Base-by-base conservation (phyloP, 805 yeast genomes). In the Hanseniaspora hatyaiensis region DNA sequence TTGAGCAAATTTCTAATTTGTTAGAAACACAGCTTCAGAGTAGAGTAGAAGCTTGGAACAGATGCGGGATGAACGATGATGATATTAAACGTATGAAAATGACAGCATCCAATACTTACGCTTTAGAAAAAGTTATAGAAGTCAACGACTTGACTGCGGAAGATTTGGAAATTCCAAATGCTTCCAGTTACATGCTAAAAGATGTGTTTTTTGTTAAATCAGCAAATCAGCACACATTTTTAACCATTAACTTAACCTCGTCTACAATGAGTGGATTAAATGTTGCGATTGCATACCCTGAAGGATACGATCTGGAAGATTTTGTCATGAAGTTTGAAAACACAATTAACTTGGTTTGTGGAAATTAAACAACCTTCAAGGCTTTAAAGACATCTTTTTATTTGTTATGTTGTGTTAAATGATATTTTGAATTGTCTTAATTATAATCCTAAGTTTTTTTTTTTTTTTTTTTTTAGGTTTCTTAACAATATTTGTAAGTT, bases 51-150 rank as follows among this genome's bases (percentile, higher is more conserved):
- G 53, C 55, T 2, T 59, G 59, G 58, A 52, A 53, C 26, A 52
- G 50, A 22, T 40, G 38, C 30, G 57, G 57, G 1, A 58, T 57
- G 34, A 55, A 56, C 41, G 64, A 59, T 39, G 58, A 59, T 40
- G 64, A 59, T 41, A 53, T 61, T 13, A 57, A 56, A 43, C 52
- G 58, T 40, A 57, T 59, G 62, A 59, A 55, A 45, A 53, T 52
- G 40, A 23, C 24, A 28, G 54, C 51, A 3, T 50, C 49, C 16
- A 51, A 50, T 47, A 47, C 40, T 29, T 46, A 8, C 19, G 26
- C 5, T 34, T 42, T 29, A 36, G 55, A n/a, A 49, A 55, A 40
- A 13, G 46, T 54, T 9, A 54, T 60, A 29, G 59, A 55, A 42
- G 54, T 60, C 12, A 56, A 58, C 50, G 63, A 60, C 45, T 50